A percentile compares a stretch with the other conserved stretches of the same genome.
Conservation (phyloP, 1,284 basidiomycete genomes). For the Ganoderma sinense region DNA sequence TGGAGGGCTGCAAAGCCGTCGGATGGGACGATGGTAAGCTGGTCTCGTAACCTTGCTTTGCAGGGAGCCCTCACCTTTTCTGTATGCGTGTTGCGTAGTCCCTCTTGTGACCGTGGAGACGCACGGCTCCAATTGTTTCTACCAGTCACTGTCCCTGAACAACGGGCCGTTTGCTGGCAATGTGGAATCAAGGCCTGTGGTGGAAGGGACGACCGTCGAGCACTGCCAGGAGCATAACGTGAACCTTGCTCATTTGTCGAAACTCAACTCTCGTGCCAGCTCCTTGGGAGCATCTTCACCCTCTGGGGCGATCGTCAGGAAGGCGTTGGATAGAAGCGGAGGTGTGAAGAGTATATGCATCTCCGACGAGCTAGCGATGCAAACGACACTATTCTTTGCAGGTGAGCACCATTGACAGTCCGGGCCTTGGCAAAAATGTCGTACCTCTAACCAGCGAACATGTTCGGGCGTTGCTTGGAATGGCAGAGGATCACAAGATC, state of each 20-base stretch:
- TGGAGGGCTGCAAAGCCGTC: conserved; percentile 64
- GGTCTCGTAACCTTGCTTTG: background rate
- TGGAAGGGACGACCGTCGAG: conserved; percentile 44
- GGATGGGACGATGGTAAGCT: conserved; percentile 70
- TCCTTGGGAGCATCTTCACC: conserved; percentile 76
- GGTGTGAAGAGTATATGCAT: conserved; percentile 63
- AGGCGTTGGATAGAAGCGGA: conserved; percentile 65
- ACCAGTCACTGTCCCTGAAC: conserved; percentile 70
- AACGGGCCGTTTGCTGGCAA: conserved; percentile 42
- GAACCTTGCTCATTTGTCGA: conserved; percentile 59
- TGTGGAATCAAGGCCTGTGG: conserved; percentile 14
- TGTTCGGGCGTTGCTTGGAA: conserved; percentile 34
- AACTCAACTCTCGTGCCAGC: conserved; percentile 68
- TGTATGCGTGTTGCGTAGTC: conserved; percentile 47
- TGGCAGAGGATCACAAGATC: conserved; percentile 71
- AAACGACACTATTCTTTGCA: conserved; percentile 59
- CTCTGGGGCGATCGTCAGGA: conserved; percentile 63
- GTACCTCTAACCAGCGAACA: background rate
- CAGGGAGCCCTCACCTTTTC: background rate
- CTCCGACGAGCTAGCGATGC: conserved; percentile 74
- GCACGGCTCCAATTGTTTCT: conserved; percentile 75
- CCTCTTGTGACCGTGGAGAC: conserved; percentile 73
- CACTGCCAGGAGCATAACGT: conserved; percentile 51
- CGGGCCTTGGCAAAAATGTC: background rate
- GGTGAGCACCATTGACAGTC: conserved; percentile 51